These are phyloP conservation scores for Paramecium pentaurelia DNA, from an alignment of 73 alveolate genomes.

Conservation along the genomic window DNA sequence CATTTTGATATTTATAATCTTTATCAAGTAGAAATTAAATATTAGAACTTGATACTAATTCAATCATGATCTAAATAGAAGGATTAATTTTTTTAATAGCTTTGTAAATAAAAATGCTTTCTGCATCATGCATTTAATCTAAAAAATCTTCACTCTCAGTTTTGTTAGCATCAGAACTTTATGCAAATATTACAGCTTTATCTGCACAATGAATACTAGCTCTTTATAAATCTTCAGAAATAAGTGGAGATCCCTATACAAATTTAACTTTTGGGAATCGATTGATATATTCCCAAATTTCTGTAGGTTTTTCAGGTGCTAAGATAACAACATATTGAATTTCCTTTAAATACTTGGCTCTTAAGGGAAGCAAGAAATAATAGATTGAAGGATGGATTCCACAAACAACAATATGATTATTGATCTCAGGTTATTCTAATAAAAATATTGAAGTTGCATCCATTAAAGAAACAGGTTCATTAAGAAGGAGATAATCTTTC, in stretches of 20 bases:
- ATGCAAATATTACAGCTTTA: constrained; percentile 94
- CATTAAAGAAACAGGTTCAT: constrained; percentile 67
- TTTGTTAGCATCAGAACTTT: constrained; percentile 70
- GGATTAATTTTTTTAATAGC: constrained; percentile 93
- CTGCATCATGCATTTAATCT: constrained; percentile 97
- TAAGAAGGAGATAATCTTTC: constrained; percentile 68
- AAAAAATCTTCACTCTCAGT: constrained; percentile 55
- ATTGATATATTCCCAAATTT: constrained; percentile 89
- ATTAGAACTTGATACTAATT: constrained; percentile 87
- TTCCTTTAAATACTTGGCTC: constrained; percentile 90
- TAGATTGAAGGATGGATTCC: constrained; percentile 95
- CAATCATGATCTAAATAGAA: constrained; percentile 91
- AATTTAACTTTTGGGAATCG: constrained; percentile 78
- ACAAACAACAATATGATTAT: constrained; percentile 92
- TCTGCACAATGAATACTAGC: constrained; percentile 97
- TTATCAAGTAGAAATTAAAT: constrained; percentile 90
- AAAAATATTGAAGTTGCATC: constrained; percentile 66
- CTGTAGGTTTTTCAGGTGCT: constrained; percentile 80
- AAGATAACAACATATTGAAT: constrained; percentile 82
- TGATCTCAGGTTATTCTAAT: constrained; percentile 71
- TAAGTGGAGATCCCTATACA: constrained; percentile 90
- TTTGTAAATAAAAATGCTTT: constrained; percentile 91
- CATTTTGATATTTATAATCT: constrained; percentile 66
- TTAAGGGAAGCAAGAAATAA: constrained; percentile 87
- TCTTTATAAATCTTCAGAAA: constrained; percentile 86